phyloP scores from a whole-genome alignment of 805 yeast species.

The Yarrowia osloensis region DNA sequence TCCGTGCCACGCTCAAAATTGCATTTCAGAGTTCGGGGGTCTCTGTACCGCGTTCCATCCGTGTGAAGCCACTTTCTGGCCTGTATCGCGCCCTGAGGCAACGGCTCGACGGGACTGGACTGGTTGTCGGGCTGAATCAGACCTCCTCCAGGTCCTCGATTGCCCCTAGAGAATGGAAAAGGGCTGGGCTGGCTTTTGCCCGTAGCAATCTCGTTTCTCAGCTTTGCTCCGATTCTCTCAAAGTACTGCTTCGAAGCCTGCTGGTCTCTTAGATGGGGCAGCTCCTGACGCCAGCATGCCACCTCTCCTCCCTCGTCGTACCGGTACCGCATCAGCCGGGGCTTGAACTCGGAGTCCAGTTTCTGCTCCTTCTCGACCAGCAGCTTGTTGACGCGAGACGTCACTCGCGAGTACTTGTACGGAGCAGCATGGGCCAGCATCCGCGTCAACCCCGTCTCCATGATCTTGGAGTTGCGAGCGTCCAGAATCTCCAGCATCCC shows the following conservation, averaged over 20 bases:
- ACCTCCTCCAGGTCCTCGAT: neutral
- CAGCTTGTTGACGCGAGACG: neutral
- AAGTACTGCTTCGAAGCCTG: neutral
- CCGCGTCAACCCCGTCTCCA: neutral
- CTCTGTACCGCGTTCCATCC: too few species aligned
- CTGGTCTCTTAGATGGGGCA: neutral
- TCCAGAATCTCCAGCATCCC: neutral
- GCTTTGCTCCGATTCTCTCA: too few species aligned
- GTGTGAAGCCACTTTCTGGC: neutral
- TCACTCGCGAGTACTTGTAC: neutral
- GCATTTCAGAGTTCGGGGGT: too few species aligned
- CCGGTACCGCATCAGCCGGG: neutral
- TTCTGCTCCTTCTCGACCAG: neutral
- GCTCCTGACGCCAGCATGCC: neutral
- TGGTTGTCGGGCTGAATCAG: neutral
- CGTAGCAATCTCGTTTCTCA: too few species aligned
- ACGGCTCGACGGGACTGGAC: too few species aligned
- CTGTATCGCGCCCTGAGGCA: too few species aligned
- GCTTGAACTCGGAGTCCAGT: neutral
- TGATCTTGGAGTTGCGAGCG: neutral
- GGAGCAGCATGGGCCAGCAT: neutral
- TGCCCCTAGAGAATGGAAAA: too few species aligned
- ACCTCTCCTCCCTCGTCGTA: neutral
- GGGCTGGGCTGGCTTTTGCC: too few species aligned
- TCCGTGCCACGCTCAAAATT: too few species aligned